Evolutionary conservation across 1,284 basidiomycete species (phyloP).

Genomic region (Papiliotrema flavescens): DNA sequence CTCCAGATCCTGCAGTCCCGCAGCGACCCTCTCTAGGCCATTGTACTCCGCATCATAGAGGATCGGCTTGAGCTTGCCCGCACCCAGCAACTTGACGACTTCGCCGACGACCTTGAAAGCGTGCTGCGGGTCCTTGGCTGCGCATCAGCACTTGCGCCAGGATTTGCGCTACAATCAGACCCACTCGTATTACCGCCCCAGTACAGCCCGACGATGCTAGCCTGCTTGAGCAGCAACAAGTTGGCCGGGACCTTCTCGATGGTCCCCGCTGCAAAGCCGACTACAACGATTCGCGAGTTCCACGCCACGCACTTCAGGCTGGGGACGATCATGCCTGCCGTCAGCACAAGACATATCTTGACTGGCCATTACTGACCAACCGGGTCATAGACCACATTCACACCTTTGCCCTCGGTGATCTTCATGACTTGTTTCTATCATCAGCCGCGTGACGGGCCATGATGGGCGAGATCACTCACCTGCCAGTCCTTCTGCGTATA

Average conservation of each 20-base stretch:
- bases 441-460: background rate
- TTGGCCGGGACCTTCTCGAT: conserved; percentile 94
- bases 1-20: conserved; percentile 55
- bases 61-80: conserved; percentile 66
- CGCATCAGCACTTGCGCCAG: background rate
- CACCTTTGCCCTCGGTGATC: conserved; percentile 74
- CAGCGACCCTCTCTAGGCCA: conserved; percentile 66
- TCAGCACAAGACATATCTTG: background rate
- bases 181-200: conserved; percentile 77
- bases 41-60: conserved; percentile 68
- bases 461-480: conserved; percentile 14
- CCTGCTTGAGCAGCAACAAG: conserved; percentile 80
- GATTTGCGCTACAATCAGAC: conserved; percentile 29
- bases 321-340: conserved; percentile 33
- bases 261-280: conserved; percentile 82
- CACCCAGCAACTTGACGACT: conserved; percentile 67
- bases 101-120: conserved; percentile 69
- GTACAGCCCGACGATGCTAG: conserved; percentile 73
- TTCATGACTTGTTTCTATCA: conserved; percentile 55
- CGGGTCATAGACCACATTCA: conserved; percentile 83
- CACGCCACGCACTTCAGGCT: conserved; percentile 84
- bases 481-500: conserved; percentile 50
- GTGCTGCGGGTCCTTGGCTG: conserved; percentile 66
- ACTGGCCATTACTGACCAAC: conserved; percentile 58
- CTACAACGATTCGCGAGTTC: conserved; percentile 85